Conservation (phyloP, 2,329 filamentous ascomycete species). For the Orbilia javanica region DNA sequence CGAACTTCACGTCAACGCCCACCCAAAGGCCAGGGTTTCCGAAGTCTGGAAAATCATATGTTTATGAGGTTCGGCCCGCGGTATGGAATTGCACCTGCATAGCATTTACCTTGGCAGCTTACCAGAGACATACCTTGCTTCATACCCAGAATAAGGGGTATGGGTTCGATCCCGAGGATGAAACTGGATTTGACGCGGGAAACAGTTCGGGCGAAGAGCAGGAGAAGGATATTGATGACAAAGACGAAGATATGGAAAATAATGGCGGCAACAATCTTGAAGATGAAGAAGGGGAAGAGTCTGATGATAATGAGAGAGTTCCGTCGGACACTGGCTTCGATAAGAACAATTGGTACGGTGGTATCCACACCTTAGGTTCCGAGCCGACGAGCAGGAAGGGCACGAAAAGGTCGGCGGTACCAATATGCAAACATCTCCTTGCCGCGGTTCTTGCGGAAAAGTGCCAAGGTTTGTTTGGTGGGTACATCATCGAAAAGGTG, state of each 20-base stretch:
- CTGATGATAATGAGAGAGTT: background rate
- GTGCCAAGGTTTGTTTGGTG: conserved; percentile 72
- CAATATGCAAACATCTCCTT: conserved; percentile 87
- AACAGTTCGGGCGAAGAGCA: conserved; percentile 35
- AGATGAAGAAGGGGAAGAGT: conserved; percentile 36
- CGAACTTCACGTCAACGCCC: conserved; percentile 60
- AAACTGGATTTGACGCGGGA: conserved; percentile 17
- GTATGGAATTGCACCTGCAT: conserved; percentile 94
- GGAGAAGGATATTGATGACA: conserved; percentile 44
- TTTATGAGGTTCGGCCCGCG: conserved; percentile 79
- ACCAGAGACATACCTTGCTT: conserved; percentile 65
- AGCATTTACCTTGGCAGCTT: conserved; percentile 81
- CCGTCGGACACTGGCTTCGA: conserved; percentile 25
- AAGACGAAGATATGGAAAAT: conserved; percentile 58
- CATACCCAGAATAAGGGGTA: conserved; percentile 51
- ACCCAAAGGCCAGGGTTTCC: conserved; percentile 61
- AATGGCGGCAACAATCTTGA: conserved; percentile 57
- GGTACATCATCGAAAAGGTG: conserved; percentile 70
- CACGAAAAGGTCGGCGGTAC: conserved; percentile 67
- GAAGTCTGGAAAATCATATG: conserved; percentile 47
- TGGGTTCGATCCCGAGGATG: conserved; percentile 62
- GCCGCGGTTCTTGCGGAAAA: conserved; percentile 81
- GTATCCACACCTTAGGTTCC: conserved; percentile 65
- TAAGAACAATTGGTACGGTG: conserved; percentile 64
- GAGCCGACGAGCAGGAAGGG: conserved; percentile 58